These are phyloP conservation scores for Solanum chiquidenum DNA, from an alignment of 257 asterid genomes.

Conservation along the genomic window DNA sequence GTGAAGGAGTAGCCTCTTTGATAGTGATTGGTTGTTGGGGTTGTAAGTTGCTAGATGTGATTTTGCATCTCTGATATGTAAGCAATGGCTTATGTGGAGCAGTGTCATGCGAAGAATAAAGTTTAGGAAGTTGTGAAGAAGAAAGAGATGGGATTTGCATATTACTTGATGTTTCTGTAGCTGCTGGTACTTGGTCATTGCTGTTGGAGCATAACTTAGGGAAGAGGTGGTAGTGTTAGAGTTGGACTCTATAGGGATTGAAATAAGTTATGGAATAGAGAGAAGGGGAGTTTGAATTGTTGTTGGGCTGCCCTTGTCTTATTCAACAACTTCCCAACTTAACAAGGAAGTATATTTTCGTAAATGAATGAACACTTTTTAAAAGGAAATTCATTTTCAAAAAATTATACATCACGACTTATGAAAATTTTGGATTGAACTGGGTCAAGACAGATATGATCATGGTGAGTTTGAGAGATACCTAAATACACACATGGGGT, in stretches of 20 bases:
- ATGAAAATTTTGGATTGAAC: too few relatives aligned
- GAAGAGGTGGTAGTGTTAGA: too few relatives aligned
- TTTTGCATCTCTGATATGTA: background rate
- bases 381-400: too few relatives aligned
- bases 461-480: too few relatives aligned
- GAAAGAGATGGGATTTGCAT: background rate
- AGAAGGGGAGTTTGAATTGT: background rate
- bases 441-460: too few relatives aligned
- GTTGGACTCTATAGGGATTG: background rate
- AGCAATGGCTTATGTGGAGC: background rate
- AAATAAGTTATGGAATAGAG: background rate
- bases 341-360: slow-evolving; percentile 24
- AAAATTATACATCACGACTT: too few relatives aligned
- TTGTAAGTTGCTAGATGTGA: background rate
- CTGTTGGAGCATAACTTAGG: background rate
- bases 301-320: background rate
- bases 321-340: background rate
- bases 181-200: background rate
- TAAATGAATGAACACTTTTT: background rate
- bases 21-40: background rate
- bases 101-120: background rate
- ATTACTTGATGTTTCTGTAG: background rate
- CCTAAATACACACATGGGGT: too few relatives aligned
- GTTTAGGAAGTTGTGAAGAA: too few relatives aligned
- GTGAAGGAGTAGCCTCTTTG: background rate